A percentile compares a stretch with the other conserved stretches of the same genome.
These are phyloP conservation scores for Talaromyces funiculosus DNA, from an alignment of 2,329 filamentous ascomycete species.

Conservation along the genomic window DNA sequence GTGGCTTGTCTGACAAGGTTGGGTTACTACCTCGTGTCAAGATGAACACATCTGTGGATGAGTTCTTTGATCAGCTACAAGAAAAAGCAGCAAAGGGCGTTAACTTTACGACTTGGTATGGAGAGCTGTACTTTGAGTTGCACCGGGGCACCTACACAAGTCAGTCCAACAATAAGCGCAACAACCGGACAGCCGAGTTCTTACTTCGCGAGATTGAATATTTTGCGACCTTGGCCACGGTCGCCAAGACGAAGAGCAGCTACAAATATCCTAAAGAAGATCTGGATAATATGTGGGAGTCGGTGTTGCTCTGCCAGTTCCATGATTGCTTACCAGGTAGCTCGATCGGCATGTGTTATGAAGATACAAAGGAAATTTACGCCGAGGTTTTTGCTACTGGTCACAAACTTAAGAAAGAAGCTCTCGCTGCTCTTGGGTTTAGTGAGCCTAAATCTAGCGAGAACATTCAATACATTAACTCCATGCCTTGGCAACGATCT, in stretches of 20 bases:
- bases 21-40: slow-evolving; percentile 80
- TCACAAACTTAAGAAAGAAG: slow-evolving; percentile 63
- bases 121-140: slow-evolving; percentile 95
- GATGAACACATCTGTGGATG: slow-evolving; percentile 83
- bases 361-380: slow-evolving; percentile 89
- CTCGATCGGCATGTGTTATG: slow-evolving; percentile 96
- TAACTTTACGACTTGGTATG: slow-evolving; percentile 90
- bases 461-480: slow-evolving; percentile 67
- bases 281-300: slow-evolving; percentile 96
- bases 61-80: slow-evolving; percentile 84
- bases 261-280: slow-evolving; percentile 92
- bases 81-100: slow-evolving; percentile 63
- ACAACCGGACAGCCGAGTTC: slow-evolving; percentile 81
- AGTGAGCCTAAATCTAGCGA: slow-evolving; percentile 39
- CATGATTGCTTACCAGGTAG: slow-evolving; percentile 95
- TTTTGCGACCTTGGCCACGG: slow-evolving; percentile 75
- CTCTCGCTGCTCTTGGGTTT: slow-evolving; percentile 63
- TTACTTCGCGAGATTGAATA: slow-evolving; percentile 83
- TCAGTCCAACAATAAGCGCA: slow-evolving; percentile 93
- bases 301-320: slow-evolving; percentile 87
- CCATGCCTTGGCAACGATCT: slow-evolving; percentile 75
- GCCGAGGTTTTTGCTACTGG: slow-evolving; percentile 74
- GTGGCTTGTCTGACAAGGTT: slow-evolving; percentile 82
- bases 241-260: slow-evolving; percentile 52
- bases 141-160: slow-evolving; percentile 97